Evolutionary conservation across 495 filamentous ascomycete species (phyloP), one percentile per base, ranked within the genome.

Genomic region (Aspergillus panamensis): DNA sequence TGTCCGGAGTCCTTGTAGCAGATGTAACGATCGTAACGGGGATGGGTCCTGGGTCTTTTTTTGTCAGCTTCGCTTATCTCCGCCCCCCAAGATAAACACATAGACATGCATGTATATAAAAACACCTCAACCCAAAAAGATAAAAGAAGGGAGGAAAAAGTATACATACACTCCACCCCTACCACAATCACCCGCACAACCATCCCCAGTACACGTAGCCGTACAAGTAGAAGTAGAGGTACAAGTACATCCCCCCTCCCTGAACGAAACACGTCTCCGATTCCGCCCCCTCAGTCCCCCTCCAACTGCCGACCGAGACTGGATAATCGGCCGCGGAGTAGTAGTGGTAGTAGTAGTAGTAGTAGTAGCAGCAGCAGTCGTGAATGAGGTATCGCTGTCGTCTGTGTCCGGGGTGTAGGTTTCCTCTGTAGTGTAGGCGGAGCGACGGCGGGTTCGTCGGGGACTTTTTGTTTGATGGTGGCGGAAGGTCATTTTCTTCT

Each of bases 341-440:
- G n/a, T n/a, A n/a, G n/a, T n/a, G n/a, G n/a, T n/a, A n/a, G n/a
- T n/a, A n/a, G n/a, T n/a, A n/a, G n/a, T n/a, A n/a, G n/a, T n/a
- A n/a, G n/a, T n/a, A n/a, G n/a, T n/a, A n/a, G n/a, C n/a, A n/a
- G n/a, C n/a, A n/a, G 42, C 9, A 19, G 17, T 20, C n/a, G 17
- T 45, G 9, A 20, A 45, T 6, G 42, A 19, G 16, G 16, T 45
- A 45, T 44, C 42, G 42, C n/a, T 44, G 19, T 45, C 42, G 42
- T 45, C 42, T 45, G 42, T 45, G 16, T 45, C n/a, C 19, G 42
- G 42, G 42, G 42, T 45, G 42, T 45, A 45, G 42, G 17, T 20
- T 20, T 45, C 42, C 17, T 45, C 42, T 45, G 42, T 20, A 5
- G 7, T 17, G n/a, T 45, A 45, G 4, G 42, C 9, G 16, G 16